Conservation (phyloP, 768 basidiomycete species). For the Mycena polygramma region DNA sequence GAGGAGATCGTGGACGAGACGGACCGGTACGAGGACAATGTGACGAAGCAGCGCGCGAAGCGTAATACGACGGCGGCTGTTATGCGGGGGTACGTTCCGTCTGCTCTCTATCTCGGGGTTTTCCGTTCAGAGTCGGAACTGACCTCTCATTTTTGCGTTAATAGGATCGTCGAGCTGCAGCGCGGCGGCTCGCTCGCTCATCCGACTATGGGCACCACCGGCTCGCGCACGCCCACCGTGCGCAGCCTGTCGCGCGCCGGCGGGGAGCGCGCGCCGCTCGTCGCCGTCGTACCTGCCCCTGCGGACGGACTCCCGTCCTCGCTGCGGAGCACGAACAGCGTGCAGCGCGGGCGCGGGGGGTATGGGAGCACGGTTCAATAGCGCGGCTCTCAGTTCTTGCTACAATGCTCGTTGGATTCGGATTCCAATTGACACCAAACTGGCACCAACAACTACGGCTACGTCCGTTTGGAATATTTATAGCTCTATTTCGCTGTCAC, state of each 20-base stretch:
- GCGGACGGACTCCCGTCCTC: not conserved
- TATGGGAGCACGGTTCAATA: not conserved
- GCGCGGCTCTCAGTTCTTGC: too few species aligned
- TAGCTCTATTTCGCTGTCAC: too few species aligned
- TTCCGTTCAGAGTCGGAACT: not conserved
- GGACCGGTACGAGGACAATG: not conserved
- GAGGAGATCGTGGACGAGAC: slow-evolving; percentile 1
- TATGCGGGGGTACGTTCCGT: not conserved
- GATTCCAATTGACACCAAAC: too few species aligned
- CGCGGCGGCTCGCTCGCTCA: not conserved
- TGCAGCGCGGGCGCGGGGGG: too few species aligned
- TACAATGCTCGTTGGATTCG: too few species aligned
- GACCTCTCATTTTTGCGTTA: not conserved
- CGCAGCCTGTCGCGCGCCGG: not conserved
- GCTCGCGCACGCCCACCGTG: not conserved
- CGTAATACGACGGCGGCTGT: not conserved
- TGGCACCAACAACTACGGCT: too few species aligned
- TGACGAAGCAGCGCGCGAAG: not conserved
- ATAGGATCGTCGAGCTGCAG: not conserved
- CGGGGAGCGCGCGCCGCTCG: not conserved
- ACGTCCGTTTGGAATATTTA: too few species aligned
- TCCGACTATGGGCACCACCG: not conserved
- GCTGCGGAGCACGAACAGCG: not conserved
- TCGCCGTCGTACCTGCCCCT: not conserved
- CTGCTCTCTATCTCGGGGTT: not conserved